Conservation (phyloP, 208 protist species). For the Acanthamoeba culbertsoni region DNA sequence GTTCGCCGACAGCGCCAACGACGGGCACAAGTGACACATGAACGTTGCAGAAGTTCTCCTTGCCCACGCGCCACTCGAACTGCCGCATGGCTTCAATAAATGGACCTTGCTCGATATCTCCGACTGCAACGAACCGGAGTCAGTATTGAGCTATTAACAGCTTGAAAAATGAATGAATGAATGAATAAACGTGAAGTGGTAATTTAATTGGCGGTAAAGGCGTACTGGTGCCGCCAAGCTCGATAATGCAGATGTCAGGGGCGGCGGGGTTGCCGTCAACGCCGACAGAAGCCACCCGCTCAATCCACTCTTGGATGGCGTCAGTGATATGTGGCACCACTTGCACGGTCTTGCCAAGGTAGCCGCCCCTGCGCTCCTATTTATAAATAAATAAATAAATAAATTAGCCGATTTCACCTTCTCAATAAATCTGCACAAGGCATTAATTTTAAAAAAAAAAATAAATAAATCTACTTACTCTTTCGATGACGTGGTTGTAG, state of each 20-base stretch:
- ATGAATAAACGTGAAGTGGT: not conserved
- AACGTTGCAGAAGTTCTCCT: constrained; percentile 82
- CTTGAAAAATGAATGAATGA: not conserved
- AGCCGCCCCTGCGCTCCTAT: constrained; percentile 95
- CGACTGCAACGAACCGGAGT: constrained; percentile 89
- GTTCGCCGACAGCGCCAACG: constrained; percentile 89
- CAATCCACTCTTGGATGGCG: constrained; percentile 89
- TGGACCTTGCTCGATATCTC: constrained; percentile 98
- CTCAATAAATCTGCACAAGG: too few species aligned
- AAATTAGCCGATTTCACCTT: too few species aligned
- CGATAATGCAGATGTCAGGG: constrained; percentile 96
- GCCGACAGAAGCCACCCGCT: constrained; percentile 88
- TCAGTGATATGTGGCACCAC: constrained; percentile 83
- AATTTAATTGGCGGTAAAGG: too few species aligned
- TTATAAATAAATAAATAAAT: not conserved
- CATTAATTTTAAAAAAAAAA: not conserved
- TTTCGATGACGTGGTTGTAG: constrained; percentile 94
- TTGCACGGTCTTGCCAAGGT: constrained; percentile 99
- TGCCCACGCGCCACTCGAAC: constrained; percentile 89
- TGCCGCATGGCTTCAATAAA: constrained; percentile 98
- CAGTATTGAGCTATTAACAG: not conserved
- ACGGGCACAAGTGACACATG: constrained; percentile 80
- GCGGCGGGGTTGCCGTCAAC: constrained; percentile 84
- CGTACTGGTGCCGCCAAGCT: constrained; percentile 84
- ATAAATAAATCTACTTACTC: constrained; percentile 56